Evolutionary conservation across 2,329 filamentous ascomycete species (phyloP).

Genomic region (Paramyrothecium roridum): DNA sequence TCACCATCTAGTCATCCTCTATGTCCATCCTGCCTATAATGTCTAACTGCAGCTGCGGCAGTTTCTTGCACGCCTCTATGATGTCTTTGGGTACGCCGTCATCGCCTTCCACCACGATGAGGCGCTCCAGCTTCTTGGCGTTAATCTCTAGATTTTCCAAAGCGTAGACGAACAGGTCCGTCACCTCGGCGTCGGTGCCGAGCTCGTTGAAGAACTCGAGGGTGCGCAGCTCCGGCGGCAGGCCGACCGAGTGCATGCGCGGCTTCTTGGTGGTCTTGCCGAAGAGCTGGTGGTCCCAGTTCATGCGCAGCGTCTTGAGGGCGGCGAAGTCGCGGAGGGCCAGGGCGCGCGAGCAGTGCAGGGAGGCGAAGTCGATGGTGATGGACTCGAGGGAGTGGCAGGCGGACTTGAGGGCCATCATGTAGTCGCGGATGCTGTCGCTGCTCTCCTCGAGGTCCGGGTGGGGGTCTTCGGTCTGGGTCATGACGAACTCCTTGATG

Average conservation of each 20-base stretch:
- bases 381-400: conserved; percentile 39
- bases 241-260: conserved; percentile 41
- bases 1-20: not conserved
- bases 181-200: conserved; percentile 43
- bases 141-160: conserved; percentile 34
- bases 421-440: conserved; percentile 43
- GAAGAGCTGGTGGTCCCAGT: conserved; percentile 47
- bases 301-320: conserved; percentile 37
- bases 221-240: conserved; percentile 41
- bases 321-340: conserved; percentile 39
- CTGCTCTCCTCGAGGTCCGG: conserved; percentile 45
- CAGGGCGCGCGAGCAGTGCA: conserved; percentile 36
- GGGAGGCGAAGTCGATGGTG: conserved; percentile 39
- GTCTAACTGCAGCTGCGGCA: conserved; percentile 25
- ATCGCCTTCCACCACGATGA: conserved; percentile 33
- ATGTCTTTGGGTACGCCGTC: conserved; percentile 28
- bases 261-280: conserved; percentile 41
- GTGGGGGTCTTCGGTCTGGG: conserved; percentile 32
- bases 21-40: conserved; percentile 24
- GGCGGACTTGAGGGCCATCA: conserved; percentile 38
- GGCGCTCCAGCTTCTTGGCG: conserved; percentile 31
- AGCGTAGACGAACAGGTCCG: conserved; percentile 38
- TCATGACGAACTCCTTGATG: conserved; percentile 45
- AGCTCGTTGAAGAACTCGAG: conserved; percentile 43
- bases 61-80: conserved; percentile 28